Evolutionary conservation across 805 yeast species (phyloP), one percentile per base, ranked within the genome.

Genomic region (Saccharomyces eubayanus): DNA sequence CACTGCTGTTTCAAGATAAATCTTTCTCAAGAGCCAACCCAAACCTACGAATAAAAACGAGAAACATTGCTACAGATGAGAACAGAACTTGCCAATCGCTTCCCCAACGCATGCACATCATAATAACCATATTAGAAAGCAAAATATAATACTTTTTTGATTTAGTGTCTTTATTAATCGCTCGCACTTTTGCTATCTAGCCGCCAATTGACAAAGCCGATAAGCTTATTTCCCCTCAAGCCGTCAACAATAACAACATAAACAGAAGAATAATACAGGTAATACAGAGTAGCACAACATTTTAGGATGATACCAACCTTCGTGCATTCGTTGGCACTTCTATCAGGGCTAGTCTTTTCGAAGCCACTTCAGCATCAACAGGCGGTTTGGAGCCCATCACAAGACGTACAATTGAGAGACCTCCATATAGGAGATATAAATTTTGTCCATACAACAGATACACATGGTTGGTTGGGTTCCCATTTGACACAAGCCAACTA

Each of bases 401-500:
- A 36, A 12, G 11, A 36, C 16, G 11, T 6, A 36, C 21, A 16
- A 49, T 30, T 61, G 14, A 53, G 94, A 51, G 78, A 79, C n/a
- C 62, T 90, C 30, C 63, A 69, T 10, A 77, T 90, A 79, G 90
- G 91, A 0, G 80, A 84, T 53, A 54, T 94, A 48, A 92, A 94
- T 71, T 88, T 94, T 61, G 63, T 92, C 28, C 98, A 92, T 64
- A 91, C 98, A 0, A 94, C 99, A 0, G 99, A 94, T 63, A 92
- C 97, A 1, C 99, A 94, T 68, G 97, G 94, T 0, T 94, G 99
- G 99, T 81, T 86, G 58, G 83, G 92, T 5, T 97, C 97, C 0
- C 99, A 92, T 72, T 62, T 81, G 43, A 83, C 84, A 59, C 97
- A 91, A 67, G 75, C 78, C 29, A 82, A 80, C 54, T 92, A 84